phyloP scores from a whole-genome alignment of 1,139 yeast genomes.

The Lodderomyces oxycetoniae region DNA sequence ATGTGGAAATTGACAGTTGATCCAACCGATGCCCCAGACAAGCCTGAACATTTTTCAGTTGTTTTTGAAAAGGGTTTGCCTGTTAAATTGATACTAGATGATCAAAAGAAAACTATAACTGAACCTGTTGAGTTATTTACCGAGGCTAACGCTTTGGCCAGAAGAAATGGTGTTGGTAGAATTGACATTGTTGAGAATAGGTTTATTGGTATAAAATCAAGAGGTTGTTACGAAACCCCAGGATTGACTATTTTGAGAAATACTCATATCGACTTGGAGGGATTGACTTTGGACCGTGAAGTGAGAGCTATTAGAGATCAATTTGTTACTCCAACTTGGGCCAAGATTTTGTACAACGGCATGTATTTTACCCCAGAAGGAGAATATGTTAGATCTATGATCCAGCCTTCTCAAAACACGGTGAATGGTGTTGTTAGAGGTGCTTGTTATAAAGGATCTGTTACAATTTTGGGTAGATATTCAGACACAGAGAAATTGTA shows the following conservation, averaged over 20 bases:
- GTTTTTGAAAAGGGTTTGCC: conserved; percentile 87
- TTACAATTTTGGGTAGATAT: conserved; percentile 84
- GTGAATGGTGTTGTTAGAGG: conserved; percentile 97
- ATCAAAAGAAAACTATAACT: conserved; percentile 54
- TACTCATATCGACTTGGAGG: conserved; percentile 95
- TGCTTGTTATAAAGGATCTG: conserved; percentile 85
- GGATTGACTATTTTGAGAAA: conserved; percentile 91
- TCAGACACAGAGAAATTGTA: conserved; percentile 93
- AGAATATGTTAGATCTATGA: conserved; percentile 90
- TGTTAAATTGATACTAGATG: conserved; percentile 66
- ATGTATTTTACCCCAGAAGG: conserved; percentile 98
- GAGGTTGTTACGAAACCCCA: conserved; percentile 99
- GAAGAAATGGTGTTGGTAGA: conserved; percentile 99
- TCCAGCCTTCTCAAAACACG: conserved; percentile 86
- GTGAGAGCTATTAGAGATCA: conserved; percentile 95
- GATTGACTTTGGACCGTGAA: conserved; percentile 94
- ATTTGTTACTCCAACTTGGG: conserved; percentile 89
- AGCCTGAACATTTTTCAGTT: conserved; percentile 83
- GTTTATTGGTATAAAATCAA: conserved; percentile 96
- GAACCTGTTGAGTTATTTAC: conserved; percentile 90
- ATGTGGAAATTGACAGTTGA: conserved; percentile 99
- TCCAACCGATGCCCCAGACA: conserved; percentile 90
- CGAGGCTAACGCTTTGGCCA: conserved; percentile 90
- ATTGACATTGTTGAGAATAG: conserved; percentile 98
- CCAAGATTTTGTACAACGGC: conserved; percentile 91